These are phyloP conservation scores for Ophiostoma sp. DNA, from an alignment of 2,329 filamentous ascomycete genomes.

Conservation along the genomic window DNA sequence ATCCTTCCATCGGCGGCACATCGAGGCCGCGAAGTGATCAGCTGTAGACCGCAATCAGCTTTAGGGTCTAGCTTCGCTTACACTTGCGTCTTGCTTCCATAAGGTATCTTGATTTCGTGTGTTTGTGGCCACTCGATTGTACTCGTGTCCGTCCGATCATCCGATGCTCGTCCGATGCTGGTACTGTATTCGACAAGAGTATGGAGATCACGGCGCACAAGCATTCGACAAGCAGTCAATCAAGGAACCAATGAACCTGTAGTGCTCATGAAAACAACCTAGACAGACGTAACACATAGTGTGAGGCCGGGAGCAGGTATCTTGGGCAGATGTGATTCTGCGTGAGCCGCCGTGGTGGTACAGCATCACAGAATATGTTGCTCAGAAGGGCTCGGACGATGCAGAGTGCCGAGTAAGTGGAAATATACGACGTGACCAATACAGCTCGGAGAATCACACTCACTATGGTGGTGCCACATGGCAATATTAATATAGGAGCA, in stretches of 20 bases:
- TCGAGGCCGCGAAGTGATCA: too few species aligned
- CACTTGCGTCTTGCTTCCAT: too few species aligned
- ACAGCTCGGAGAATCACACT: not conserved
- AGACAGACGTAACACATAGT: not conserved
- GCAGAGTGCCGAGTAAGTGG: not conserved
- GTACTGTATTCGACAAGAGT: not conserved
- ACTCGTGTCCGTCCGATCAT: too few species aligned
- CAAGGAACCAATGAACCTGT: not conserved
- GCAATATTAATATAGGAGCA: not conserved
- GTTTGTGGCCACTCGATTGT: too few species aligned
- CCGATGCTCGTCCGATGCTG: too few species aligned
- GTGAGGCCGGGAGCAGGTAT: not conserved
- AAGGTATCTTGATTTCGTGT: too few species aligned
- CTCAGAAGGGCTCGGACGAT: not conserved
- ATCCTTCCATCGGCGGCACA: too few species aligned
- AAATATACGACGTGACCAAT: not conserved
- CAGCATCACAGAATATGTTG: not conserved
- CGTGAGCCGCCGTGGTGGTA: not conserved
- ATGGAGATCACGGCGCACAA: not conserved
- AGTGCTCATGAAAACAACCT: not conserved
- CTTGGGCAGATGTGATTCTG: not conserved
- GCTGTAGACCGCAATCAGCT: too few species aligned
- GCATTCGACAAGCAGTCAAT: not conserved
- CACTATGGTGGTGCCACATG: not conserved
- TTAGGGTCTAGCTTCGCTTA: too few species aligned